Conservation (phyloP, 768 basidiomycete genomes). For the Mycena haematopus region DNA sequence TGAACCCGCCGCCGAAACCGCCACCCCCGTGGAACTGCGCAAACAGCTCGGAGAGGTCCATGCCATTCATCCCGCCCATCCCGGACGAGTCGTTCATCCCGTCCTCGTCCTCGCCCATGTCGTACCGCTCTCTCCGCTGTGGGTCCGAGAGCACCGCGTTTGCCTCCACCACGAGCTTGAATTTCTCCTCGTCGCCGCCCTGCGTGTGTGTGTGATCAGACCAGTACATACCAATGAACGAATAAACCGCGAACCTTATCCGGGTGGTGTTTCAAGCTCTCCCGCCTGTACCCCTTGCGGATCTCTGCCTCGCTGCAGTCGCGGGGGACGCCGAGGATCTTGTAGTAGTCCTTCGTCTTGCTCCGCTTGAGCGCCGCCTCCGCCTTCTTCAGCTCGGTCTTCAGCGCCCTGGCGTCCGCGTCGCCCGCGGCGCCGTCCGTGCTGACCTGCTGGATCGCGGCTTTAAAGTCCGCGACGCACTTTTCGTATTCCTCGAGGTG, state of each 20-base stretch:
- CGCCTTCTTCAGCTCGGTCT: conserved; percentile 76
- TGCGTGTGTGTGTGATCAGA: conserved; percentile 35
- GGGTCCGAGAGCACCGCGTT: conserved; percentile 84
- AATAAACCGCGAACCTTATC: conserved; percentile 64
- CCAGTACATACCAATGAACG: background rate
- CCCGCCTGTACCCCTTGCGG: conserved; percentile 90
- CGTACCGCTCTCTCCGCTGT: conserved; percentile 73
- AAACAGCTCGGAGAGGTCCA: conserved; percentile 69
- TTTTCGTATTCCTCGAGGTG: conserved; percentile 77
- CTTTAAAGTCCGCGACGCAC: conserved; percentile 76
- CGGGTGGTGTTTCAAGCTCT: conserved; percentile 85
- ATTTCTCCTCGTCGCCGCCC: conserved; percentile 96
- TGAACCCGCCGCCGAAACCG: conserved; percentile 30
- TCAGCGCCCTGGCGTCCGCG: conserved; percentile 66
- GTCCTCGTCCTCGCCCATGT: conserved; percentile 84
- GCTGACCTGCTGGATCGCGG: conserved; percentile 76
- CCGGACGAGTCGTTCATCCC: conserved; percentile 56
- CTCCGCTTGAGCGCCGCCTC: conserved; percentile 84
- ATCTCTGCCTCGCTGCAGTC: conserved; percentile 76
- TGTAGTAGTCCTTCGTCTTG: conserved; percentile 91
- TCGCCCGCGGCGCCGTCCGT: conserved; percentile 63
- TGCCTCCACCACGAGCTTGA: conserved; percentile 89
- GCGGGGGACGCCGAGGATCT: conserved; percentile 69
- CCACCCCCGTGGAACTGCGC: conserved; percentile 56
- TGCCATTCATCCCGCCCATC: conserved; percentile 52